A percentile compares a stretch with the other conserved stretches of the same genome.
Conservation (phyloP, 2,329 filamentous ascomycete species). For the Exophiala aquamarina region DNA sequence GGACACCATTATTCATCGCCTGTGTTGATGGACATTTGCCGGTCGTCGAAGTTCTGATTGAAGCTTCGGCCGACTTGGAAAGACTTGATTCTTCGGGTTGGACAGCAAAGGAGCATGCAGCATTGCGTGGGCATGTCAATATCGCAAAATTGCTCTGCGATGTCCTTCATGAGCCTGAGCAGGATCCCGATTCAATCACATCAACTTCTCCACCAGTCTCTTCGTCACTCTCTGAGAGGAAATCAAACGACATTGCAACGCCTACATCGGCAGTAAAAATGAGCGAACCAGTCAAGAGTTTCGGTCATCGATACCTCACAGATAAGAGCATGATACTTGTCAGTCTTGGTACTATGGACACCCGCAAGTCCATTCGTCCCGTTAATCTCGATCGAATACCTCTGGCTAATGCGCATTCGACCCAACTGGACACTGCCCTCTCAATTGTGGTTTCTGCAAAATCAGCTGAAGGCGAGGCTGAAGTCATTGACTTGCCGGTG, state of each 20-base stretch:
- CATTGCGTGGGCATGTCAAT: constrained; percentile 79
- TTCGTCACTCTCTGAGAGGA: constrained; percentile 43
- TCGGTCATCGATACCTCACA: constrained; percentile 91
- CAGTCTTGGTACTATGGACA: constrained; percentile 92
- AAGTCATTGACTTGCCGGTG: constrained; percentile 86
- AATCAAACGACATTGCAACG: constrained; percentile 36
- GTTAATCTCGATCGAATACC: constrained; percentile 88
- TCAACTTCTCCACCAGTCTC: constrained; percentile 35
- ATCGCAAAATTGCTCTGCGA: constrained; percentile 71
- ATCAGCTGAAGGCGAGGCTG: constrained; percentile 81
- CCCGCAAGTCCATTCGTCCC: constrained; percentile 74
- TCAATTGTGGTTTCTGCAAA: constrained; percentile 87
- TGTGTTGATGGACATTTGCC: constrained; percentile 81
- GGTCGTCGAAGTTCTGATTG: constrained; percentile 74
- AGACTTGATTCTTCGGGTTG: constrained; percentile 83
- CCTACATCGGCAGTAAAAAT: constrained; percentile 45
- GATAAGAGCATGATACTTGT: constrained; percentile 88
- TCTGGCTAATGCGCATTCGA: constrained; percentile 81
- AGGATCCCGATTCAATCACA: constrained; percentile 31
- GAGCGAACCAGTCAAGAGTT: constrained; percentile 84
- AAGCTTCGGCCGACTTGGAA: constrained; percentile 73
- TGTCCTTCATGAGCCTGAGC: constrained; percentile 47
- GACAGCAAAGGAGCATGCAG: constrained; percentile 91
- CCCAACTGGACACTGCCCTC: constrained; percentile 89
- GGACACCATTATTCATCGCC: constrained; percentile 93